Conservation (phyloP, 2,329 filamentous ascomycete genomes). For the Fusarium hainanense region DNA sequence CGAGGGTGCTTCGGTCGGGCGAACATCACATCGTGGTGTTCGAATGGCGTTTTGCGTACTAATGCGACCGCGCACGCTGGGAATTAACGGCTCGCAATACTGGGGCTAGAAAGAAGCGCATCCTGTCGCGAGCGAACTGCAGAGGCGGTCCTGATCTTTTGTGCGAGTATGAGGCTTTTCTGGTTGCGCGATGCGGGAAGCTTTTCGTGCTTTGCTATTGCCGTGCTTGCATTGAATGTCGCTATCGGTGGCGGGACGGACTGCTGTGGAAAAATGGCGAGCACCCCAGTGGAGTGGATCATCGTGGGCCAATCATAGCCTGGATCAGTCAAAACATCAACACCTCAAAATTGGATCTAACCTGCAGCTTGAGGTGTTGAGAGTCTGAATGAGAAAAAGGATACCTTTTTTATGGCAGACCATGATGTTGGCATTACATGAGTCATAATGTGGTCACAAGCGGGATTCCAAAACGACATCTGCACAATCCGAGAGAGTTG, state of each 20-base stretch:
- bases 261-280: no score
- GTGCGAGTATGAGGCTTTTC: background rate
- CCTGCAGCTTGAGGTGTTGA: background rate
- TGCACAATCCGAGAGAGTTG: no score
- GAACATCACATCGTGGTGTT: background rate
- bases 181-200: no score
- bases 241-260: background rate
- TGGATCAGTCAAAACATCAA: accelerated
- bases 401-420: background rate
- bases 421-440: no score
- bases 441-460: no score
- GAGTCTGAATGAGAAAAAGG: background rate
- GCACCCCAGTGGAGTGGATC: background rate
- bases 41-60: background rate
- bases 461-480: no score
- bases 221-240: background rate
- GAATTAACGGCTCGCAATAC: accelerated
- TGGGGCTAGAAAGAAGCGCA: background rate
- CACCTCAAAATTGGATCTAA: background rate
- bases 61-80: background rate
- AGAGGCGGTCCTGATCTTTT: no score
- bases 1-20: background rate
- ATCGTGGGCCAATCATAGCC: background rate
- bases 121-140: no score
- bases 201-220: background rate